These are phyloP conservation scores for Xylariaceae sp. DNA, from an alignment of 2,329 filamentous ascomycete genomes.

Conservation along the genomic window DNA sequence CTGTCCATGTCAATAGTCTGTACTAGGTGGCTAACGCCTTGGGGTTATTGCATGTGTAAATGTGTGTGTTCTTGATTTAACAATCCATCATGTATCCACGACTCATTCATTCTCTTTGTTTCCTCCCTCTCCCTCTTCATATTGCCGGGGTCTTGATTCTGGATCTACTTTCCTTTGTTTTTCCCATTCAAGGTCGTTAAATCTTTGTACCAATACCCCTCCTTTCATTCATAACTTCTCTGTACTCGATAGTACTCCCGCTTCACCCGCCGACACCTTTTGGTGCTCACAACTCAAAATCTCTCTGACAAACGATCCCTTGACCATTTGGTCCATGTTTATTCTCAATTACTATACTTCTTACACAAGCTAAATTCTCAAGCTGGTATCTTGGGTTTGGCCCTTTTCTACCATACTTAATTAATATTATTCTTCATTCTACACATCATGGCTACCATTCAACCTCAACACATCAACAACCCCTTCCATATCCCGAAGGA, in stretches of 20 bases:
- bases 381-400: conserved; percentile 28
- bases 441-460: conserved; percentile 22
- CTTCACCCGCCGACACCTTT: not conserved
- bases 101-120: conserved; percentile 10
- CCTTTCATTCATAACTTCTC: conserved; percentile 6
- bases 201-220: conserved; percentile 12
- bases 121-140: conserved; percentile 1
- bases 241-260: conserved; percentile 1
- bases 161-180: conserved; percentile 9
- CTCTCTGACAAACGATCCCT: too few species aligned
- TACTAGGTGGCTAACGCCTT: too few species aligned
- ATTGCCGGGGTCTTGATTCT: conserved; percentile 1
- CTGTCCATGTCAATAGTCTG: too few species aligned
- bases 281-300: too few species aligned
- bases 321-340: too few species aligned
- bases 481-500: conserved; percentile 17
- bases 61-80: conserved; percentile 2
- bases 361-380: conserved; percentile 16
- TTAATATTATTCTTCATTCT: conserved; percentile 11
- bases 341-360: not conserved
- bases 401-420: too few species aligned
- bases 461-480: conserved; percentile 19
- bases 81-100: not conserved
- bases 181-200: conserved; percentile 1
- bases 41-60: not conserved